Evolutionary conservation across 2,329 filamentous ascomycete species (phyloP), one percentile per base, ranked within the genome.

Genomic region (Madurella mycetomatis): DNA sequence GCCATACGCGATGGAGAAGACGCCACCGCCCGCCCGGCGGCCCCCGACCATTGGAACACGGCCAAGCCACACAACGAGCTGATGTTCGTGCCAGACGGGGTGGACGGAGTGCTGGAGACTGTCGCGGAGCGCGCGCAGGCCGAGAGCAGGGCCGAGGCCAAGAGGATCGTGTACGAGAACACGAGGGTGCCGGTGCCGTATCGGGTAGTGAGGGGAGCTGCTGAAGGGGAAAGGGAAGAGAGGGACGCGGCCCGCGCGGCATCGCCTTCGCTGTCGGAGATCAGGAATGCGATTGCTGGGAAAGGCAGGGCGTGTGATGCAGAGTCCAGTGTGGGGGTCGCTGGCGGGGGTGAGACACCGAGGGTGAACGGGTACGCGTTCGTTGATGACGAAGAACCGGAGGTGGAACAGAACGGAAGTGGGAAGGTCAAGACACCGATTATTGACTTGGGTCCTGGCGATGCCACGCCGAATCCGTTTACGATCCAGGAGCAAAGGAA

Each of bases 291-390:
- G 9, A 90, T 96, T 53, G 84, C 87, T 1, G 90, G 91, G 9
- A 82, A 77, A 8, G 83, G 86, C 4, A 80, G 83, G 9, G 73
- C 77, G 2, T 80, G 77, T 9, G 81, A 85, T 19, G 82, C 83
- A 12, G 85, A 90, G 61, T 82, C 82, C 5, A 75, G 70, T 4
- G 69, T 75, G 9, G 78, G 78, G 2, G 62, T 64, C 0, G 51
- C 45, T 2, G 76, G 77, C 1, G 87, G 86, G 15, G 80, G 79
- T 54, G 91, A 95, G 69, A 97, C 92, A 0, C 94, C 92, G 0
- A 81, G 90, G 2, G 89, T 97, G 0, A 95, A 95, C 59, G 94
- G 94, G 1, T 99, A 96, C 69, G 83, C 90, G 0, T 97, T 96
- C 70, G 92, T 99, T 37, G 91, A 96, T 62, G 90, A 95, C 53